Conservation (phyloP, 1,284 basidiomycete genomes). For the Neolentinus lepideus region DNA sequence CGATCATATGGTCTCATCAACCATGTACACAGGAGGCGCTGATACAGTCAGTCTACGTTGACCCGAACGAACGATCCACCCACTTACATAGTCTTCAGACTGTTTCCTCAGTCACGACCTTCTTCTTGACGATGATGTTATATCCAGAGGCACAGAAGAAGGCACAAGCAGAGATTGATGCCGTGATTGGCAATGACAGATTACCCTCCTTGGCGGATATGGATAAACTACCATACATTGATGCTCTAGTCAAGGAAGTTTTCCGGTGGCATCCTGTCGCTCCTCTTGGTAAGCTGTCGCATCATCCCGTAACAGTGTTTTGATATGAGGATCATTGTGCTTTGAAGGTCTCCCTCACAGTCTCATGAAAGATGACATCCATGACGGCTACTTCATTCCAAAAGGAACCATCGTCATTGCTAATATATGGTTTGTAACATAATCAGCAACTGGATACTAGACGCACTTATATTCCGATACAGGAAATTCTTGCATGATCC, state of each 20-base stretch:
- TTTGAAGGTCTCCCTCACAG: conserved; percentile 18
- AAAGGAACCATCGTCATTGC: conserved; percentile 18
- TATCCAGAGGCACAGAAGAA: conserved; percentile 15
- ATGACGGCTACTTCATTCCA: conserved; percentile 20
- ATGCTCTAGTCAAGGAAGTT: conserved; percentile 21
- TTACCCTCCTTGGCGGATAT: conserved; percentile 22
- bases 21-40: not conserved
- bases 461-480: not conserved
- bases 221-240: conserved; percentile 21
- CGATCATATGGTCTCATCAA: too few relatives aligned
- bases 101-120: conserved; percentile 6
- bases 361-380: conserved; percentile 17
- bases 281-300: conserved; percentile 15
- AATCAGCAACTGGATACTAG: not conserved
- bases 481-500: conserved; percentile 12
- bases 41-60: not conserved
- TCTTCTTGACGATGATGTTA: conserved; percentile 15
- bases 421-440: conserved; percentile 18
- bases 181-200: conserved; percentile 17
- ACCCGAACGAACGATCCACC: too few relatives aligned
- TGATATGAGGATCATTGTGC: not conserved
- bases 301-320: too few relatives aligned
- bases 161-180: conserved; percentile 19
- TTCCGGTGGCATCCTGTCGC: conserved; percentile 19
- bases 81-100: conserved; percentile 7